Base-by-base conservation (phyloP, 2,329 filamentous ascomycete genomes). In the Cercospora brassicicola region DNA sequence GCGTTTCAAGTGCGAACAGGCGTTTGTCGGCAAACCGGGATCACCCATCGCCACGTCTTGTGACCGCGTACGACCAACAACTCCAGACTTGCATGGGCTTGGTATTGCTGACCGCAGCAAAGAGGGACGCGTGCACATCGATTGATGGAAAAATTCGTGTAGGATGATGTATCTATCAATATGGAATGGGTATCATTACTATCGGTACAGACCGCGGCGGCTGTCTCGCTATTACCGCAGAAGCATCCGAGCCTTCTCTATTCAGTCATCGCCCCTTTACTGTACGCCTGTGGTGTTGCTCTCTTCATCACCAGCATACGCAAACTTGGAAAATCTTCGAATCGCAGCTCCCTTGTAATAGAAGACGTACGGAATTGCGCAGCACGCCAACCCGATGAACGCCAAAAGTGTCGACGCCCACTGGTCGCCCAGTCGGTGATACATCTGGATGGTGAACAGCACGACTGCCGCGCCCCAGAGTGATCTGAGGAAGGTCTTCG, bases 311-410 rank as follows among this genome's bases (percentile, higher is more conserved):
- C 83, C 84, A 23, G 79, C 79, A 72, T 92, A 96, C 0, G 93
- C 93, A 76, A 88, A 96, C 78, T 87, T 90, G 75, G 89, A 91
- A 67, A 84, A 83, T 65, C 82, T 83, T 4, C 93, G 84, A 72
- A 96, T 96, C 4, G 78, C 78, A 15, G 88, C 91, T 3, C 93
- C 93, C 73, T 87, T 92, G 75, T 83, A 88, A 84, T 90, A 96
- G 81, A 97, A 96, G 28, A 92, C 79, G 77, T 90, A 96, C 10
- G 71, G 73, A 48, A 73, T 74, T 10, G 67, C 63, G 39, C 69
- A 70, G 61, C 84, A 74, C 1, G 72, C 72, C 42, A 84, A 65
- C 4, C 79, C 80, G 1, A 82, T 62, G 45, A 84, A 82, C 0
- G 78, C 82, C 28, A 84, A 69, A 51, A 84, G 67, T 30, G 76